Evolutionary conservation across 192 early-diverging fungal genomes (phyloP).

Genomic region (Entrophospora sp.): DNA sequence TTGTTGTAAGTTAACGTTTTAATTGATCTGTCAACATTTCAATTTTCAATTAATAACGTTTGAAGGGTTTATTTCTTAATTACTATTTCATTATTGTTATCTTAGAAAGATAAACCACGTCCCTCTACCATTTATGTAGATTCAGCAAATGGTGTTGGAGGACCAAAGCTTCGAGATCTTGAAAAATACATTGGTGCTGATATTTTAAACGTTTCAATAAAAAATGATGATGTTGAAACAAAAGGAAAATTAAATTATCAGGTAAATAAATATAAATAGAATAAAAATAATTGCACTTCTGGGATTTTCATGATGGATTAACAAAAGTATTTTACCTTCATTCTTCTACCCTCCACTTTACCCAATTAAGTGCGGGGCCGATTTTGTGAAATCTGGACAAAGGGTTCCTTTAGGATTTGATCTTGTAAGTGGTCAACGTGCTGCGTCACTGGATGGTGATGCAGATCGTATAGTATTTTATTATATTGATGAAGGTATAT

Average conservation of each 20-base stretch:
- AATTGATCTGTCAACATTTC: too few relatives aligned
- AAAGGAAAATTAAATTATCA: conserved; percentile 77
- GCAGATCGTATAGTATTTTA: conserved; percentile 98
- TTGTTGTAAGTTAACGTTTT: conserved; percentile 52
- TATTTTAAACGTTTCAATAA: conserved; percentile 53
- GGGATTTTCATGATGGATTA: too few relatives aligned
- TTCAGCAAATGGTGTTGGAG: conserved; percentile 95
- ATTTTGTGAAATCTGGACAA: conserved; percentile 93
- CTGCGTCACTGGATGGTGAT: conserved; percentile 92
- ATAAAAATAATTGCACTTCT: too few relatives aligned
- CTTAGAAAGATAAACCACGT: conserved; percentile 57
- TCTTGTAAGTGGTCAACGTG: conserved; percentile 60
- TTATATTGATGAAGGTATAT: conserved; percentile 66
- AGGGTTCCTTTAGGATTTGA: conserved; percentile 60
- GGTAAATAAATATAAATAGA: conserved; percentile 31
- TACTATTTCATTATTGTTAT: background rate
- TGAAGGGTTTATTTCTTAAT: background rate
- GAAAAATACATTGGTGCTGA: conserved; percentile 54
- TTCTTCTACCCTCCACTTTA: too few relatives aligned
- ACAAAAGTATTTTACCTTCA: too few relatives aligned
- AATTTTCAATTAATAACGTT: too few relatives aligned
- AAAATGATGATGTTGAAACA: conserved; percentile 66
- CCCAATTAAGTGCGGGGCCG: conserved; percentile 96
- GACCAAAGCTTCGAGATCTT: conserved; percentile 77
- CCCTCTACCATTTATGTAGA: conserved; percentile 74